Evolutionary conservation across 192 early-diverging fungal genomes (phyloP), one percentile per base, ranked within the genome.

Genomic region (Mortierella claussenii): DNA sequence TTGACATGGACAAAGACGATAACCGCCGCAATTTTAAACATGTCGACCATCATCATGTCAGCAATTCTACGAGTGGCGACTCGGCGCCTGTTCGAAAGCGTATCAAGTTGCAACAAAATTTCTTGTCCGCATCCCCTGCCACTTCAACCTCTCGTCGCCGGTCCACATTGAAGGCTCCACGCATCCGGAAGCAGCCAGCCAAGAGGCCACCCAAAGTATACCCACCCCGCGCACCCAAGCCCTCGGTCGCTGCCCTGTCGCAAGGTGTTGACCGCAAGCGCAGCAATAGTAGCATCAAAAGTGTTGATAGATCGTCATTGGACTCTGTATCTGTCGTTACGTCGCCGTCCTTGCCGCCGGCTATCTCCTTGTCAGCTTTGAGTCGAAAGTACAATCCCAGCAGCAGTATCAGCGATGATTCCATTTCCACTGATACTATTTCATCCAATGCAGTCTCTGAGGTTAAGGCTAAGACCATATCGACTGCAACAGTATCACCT

Each of bases 171-270:
- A 61, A 60, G 52, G 52, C 58, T 8, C 59, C 68, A 5, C 68
- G 69, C n/a, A 23, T 11, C 45, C 50, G 53, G 47, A 73, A 50
- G 31, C 13, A 52, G 11, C 12, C 50, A 3, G 36, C 37, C 30
- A 54, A 64, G 23, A 55, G 36, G 47, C 42, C 36, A 10, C 69
- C 61, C 32, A 73, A 73, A 44, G 60, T 73, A 34, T 73, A 73
- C 47, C 69, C 69, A 27, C 60, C 44, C 1, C 60, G 69, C 9
- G 27, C 26, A n/a, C 40, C 68, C 24, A 60, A 37, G 20, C 3
- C n/a, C 5, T 8, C 10, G 4, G 2, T 4, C 3, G 54, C 18
- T 21, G 2, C 33, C n/a, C n/a, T n/a, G n/a, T n/a, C n/a, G n/a
- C n/a, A n/a, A n/a, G n/a, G n/a, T n/a, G n/a, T n/a, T n/a, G n/a